Base-by-base conservation (phyloP, 257 asterid species). In the Capsicum rhomboideum region DNA sequence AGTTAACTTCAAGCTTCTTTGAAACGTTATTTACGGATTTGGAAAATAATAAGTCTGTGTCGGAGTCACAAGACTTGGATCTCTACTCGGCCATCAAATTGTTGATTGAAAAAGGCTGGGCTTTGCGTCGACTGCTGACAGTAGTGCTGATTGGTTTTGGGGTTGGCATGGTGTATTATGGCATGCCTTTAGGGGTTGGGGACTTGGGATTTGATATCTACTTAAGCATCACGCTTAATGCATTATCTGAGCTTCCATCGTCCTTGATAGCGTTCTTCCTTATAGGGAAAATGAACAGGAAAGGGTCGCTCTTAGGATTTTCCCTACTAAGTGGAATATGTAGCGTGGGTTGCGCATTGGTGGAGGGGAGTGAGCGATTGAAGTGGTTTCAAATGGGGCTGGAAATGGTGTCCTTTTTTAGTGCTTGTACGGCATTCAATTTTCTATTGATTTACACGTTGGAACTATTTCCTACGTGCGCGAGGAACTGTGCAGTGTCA, bases 381-480 rank as follows among this genome's bases (percentile, higher is more conserved):
- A 82, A 86, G 58, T 84, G 21, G 6, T 1, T 87, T 82, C 89
- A 90, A 53, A 85, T 92, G 12, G 92, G 31, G 79, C 56, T 95
- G 6, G 98, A 93, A 34, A 53, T 93, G 68, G 40, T 92, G 17
- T 91, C 97, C 0, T 95, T 93, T 37, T 90, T 87, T 80, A 31
- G 92, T 68, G 94, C 93, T 0, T 90, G 92, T 74, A 85, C 95
- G 5, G 92, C 90, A 0, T 91, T 88, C 42, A 88, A 89, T 40
- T 86, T 92, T 14, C 82, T 89, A 0, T 6, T 91, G 86, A 89
- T 93, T 1, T 92, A 88, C 88, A 85, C 93, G 3, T 11, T 95
- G n/a, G 98, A 95, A 84, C 42, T 95, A 66, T 95, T 93, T 40
- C 98, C 98, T 0, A 95, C 98, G 6, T 87, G 92, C 29, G 93